Percentiles rank a stretch among this genome's conserved stretches.
Conservation (phyloP, 2,329 filamentous ascomycete species). For the Camptophora hylomeconis region DNA sequence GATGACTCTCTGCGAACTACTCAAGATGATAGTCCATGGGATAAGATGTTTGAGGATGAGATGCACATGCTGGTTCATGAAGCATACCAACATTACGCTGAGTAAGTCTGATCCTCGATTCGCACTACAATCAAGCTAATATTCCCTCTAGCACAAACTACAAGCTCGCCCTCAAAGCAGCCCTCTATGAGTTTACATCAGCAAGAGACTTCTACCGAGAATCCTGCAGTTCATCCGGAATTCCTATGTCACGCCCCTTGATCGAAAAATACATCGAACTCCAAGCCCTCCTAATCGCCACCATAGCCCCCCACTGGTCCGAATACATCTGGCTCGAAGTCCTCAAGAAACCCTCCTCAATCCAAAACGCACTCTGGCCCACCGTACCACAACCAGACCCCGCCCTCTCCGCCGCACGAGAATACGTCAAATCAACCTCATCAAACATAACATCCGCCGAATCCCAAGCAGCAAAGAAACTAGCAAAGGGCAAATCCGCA, state of each 20-base stretch:
- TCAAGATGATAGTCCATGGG: slow-evolving; percentile 55
- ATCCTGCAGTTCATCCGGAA: slow-evolving; percentile 58
- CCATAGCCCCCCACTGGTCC: slow-evolving; percentile 84
- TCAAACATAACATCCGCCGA: slow-evolving; percentile 80
- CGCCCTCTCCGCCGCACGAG: slow-evolving; percentile 60
- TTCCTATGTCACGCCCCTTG: slow-evolving; percentile 77
- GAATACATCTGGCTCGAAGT: slow-evolving; percentile 93
- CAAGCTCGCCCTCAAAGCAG: slow-evolving; percentile 74
- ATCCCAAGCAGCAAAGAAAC: slow-evolving; percentile 61
- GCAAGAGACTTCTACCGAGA: slow-evolving; percentile 87
- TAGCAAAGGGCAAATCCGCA: slow-evolving; percentile 79
- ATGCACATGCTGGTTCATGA: slow-evolving; percentile 73
- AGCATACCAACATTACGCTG: slow-evolving; percentile 63
- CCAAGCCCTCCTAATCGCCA: slow-evolving; percentile 68
- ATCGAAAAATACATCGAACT: slow-evolving; percentile 72
- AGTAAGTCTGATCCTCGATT: slow-evolving; percentile 29
- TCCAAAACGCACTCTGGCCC: slow-evolving; percentile 72
- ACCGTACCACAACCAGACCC: slow-evolving; percentile 49
- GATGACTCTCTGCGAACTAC: slow-evolving; percentile 60
- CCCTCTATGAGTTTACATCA: slow-evolving; percentile 79
- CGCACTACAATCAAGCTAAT: slow-evolving; percentile 6
- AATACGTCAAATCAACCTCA: slow-evolving; percentile 63
- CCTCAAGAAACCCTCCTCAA: slow-evolving; percentile 57
- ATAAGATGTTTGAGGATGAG: slow-evolving; percentile 85
- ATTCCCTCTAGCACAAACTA: slow-evolving; percentile 49